Percentiles rank a stretch among this genome's conserved stretches.
Conservation (phyloP, 805 yeast species). For the Kuraishia piskuri region DNA sequence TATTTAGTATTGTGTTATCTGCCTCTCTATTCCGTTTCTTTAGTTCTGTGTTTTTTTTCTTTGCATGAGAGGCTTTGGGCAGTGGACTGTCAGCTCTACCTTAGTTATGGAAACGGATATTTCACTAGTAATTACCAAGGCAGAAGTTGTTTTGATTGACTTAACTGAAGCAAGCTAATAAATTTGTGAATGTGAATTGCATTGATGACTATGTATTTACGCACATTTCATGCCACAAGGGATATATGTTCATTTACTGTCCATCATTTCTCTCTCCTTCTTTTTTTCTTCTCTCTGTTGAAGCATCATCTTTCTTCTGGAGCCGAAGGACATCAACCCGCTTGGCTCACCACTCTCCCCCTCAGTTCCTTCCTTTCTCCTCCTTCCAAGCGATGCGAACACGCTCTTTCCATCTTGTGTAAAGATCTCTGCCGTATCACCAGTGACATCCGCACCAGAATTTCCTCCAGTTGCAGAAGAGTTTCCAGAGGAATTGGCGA, state of each 20-base stretch:
- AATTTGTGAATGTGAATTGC: neutral
- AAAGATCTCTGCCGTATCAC: neutral
- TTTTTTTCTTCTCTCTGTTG: neutral
- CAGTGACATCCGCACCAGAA: neutral
- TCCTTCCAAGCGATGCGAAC: neutral
- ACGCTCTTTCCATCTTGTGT: neutral
- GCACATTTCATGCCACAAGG: neutral
- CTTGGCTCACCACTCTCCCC: constrained; percentile 1
- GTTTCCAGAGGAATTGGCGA: neutral
- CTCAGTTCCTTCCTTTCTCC: neutral
- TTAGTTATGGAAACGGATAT: neutral
- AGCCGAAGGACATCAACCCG: constrained; percentile 1
- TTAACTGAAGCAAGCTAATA: neutral
- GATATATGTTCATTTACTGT: neutral
- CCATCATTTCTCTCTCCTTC: neutral
- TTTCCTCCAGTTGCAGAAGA: neutral
- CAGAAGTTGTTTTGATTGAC: too few relatives aligned
- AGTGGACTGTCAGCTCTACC: neutral
- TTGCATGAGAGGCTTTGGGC: neutral
- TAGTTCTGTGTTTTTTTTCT: too few relatives aligned
- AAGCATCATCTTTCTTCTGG: neutral
- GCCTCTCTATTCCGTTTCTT: neutral
- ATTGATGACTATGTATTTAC: neutral
- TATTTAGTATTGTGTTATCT: neutral
- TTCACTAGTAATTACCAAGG: neutral